Evolutionary conservation across 2,329 filamentous ascomycete species (phyloP).

Genomic region (Rhynchosporium secalis): DNA sequence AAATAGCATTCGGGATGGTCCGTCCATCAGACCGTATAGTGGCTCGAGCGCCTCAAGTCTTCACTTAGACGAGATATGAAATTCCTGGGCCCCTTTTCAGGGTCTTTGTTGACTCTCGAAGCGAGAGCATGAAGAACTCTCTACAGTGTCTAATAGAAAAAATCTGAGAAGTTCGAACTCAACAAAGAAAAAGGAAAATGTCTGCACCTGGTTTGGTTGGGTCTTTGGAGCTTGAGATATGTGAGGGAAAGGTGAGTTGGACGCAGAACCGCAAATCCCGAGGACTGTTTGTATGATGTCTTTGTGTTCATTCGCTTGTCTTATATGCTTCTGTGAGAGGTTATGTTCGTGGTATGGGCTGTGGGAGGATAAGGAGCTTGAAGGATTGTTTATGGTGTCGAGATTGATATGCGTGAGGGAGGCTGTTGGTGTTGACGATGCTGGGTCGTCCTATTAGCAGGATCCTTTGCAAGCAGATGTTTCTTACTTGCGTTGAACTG

Average conservation of each 20-base stretch:
- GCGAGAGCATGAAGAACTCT: neutral
- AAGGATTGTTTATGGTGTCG: no score
- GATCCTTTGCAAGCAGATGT: no score
- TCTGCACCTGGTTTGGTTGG: neutral
- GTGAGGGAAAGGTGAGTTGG: neutral
- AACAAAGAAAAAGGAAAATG: neutral
- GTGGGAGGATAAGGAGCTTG: neutral
- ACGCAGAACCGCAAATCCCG: neutral
- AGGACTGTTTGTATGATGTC: neutral
- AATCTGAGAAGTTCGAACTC: neutral
- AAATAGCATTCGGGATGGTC: neutral
- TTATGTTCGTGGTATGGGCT: neutral
- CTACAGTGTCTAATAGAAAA: neutral
- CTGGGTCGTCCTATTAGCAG: neutral
- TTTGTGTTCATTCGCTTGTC: conserved; percentile 1
- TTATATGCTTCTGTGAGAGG: neutral
- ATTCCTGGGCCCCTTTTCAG: neutral
- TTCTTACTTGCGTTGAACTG: neutral
- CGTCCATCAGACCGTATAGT: neutral
- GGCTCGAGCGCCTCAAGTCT: neutral
- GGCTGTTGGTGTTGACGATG: neutral
- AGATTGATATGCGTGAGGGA: neutral
- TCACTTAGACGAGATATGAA: neutral
- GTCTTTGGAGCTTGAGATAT: neutral
- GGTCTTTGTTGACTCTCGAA: conserved; percentile 4